These are phyloP conservation scores for Raphanus sativus DNA, from an alignment of 345 rosid genomes.

Conservation along the genomic window DNA sequence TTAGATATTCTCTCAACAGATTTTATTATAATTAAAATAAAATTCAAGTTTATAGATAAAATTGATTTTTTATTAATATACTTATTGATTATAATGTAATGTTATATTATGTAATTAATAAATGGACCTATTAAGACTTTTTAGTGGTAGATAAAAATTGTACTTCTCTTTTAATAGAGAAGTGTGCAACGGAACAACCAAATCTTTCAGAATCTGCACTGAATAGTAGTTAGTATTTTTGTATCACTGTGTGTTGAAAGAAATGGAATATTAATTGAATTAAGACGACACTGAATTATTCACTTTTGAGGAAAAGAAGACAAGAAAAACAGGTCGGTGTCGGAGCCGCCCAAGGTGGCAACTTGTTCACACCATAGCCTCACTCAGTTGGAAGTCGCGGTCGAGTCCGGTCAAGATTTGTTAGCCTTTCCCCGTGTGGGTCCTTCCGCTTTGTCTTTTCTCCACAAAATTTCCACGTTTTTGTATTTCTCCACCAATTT, in stretches of 20 bases:
- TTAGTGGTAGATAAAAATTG: too few relatives aligned
- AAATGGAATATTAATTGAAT: background rate
- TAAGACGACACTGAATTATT: background rate
- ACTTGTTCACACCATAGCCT: conserved; percentile 34
- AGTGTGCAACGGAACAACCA: background rate
- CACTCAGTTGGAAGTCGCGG: conserved; percentile 36
- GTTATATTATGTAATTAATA: too few relatives aligned
- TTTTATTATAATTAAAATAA: too few relatives aligned
- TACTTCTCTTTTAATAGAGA: too few relatives aligned
- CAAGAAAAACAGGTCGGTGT: conserved; percentile 19
- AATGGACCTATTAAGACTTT: too few relatives aligned
- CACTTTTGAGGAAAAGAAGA: background rate
- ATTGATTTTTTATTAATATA: too few relatives aligned
- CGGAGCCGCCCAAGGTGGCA: conserved; percentile 42
- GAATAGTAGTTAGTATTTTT: background rate
- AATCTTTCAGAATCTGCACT: background rate
- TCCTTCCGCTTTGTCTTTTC: background rate
- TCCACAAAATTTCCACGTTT: conserved; percentile 25
- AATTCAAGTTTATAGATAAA: too few relatives aligned
- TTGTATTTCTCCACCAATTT: background rate
- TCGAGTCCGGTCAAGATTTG: conserved; percentile 41
- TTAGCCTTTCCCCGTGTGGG: conserved; percentile 33
- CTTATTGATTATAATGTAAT: too few relatives aligned
- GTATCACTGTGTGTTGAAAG: background rate
- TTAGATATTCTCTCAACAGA: too few relatives aligned